These are phyloP conservation scores for Puya raimondii DNA, from an alignment of 176 grass and related monocot species.

Conservation along the genomic window DNA sequence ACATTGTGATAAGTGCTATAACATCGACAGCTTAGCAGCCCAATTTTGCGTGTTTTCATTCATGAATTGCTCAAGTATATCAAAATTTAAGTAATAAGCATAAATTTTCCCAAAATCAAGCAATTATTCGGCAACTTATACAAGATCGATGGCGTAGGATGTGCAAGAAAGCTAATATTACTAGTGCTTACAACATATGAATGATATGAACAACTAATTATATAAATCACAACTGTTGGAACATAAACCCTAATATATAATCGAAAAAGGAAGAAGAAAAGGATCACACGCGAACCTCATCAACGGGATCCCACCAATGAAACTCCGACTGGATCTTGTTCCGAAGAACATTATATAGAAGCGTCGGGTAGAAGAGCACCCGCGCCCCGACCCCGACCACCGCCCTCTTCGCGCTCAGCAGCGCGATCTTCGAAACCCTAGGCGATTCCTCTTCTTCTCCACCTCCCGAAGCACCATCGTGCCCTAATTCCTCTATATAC, in stretches of 20 bases:
- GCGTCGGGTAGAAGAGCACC: slow-evolving; percentile 90
- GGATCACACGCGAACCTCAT: slow-evolving; percentile 36
- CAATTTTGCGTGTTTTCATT: too few relatives aligned
- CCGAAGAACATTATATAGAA: slow-evolving; percentile 79
- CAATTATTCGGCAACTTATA: too few relatives aligned
- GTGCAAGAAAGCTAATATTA: too few relatives aligned
- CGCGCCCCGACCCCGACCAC: slow-evolving; percentile 75
- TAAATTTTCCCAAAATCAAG: too few relatives aligned
- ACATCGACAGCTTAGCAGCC: too few relatives aligned
- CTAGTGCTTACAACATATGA: too few relatives aligned
- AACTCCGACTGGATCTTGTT: slow-evolving; percentile 68
- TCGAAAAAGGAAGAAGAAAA: neutral
- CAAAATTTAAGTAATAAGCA: too few relatives aligned
- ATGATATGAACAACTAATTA: too few relatives aligned
- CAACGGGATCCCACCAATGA: slow-evolving; percentile 95
- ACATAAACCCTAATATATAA: neutral
- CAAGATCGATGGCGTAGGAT: too few relatives aligned
- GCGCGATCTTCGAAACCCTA: slow-evolving; percentile 18
- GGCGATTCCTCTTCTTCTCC: slow-evolving; percentile 15
- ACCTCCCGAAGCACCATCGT: slow-evolving; percentile 9
- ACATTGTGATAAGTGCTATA: too few relatives aligned
- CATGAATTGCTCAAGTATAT: too few relatives aligned
- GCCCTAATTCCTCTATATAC: slow-evolving; percentile 59
- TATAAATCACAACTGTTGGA: too few relatives aligned
- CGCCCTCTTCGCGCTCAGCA: slow-evolving; percentile 56